Conservation (phyloP, 768 basidiomycete genomes). For the Suillus placidus region DNA sequence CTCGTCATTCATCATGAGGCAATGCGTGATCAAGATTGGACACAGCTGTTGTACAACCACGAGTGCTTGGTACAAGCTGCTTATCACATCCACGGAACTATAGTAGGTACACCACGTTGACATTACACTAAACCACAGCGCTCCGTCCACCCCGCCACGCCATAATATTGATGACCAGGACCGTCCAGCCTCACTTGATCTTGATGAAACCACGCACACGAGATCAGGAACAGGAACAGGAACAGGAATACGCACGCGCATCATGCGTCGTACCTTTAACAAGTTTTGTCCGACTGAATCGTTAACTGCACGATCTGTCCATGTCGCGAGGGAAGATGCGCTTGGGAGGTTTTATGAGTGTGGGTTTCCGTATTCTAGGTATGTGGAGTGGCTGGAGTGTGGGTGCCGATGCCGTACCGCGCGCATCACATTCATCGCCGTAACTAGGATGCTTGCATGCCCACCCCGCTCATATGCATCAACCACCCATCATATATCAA, state of each 20-base stretch:
- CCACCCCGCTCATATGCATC: too few relatives aligned
- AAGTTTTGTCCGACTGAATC: slow-evolving; percentile 8
- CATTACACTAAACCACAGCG: background rate
- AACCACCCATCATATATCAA: background rate
- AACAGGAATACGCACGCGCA: background rate
- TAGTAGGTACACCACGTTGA: too few relatives aligned
- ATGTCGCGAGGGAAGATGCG: slow-evolving; percentile 20
- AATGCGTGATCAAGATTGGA: background rate
- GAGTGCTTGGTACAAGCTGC: background rate
- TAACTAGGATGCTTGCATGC: background rate
- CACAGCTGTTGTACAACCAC: too few relatives aligned
- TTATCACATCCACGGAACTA: background rate
- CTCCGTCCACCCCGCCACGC: background rate
- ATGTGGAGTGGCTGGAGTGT: background rate
- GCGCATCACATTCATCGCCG: background rate
- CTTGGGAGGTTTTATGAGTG: slow-evolving; percentile 24
- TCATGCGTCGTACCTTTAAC: slow-evolving; percentile 4
- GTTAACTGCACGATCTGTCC: slow-evolving; percentile 14
- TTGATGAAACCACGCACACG: background rate
- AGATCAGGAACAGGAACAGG: background rate
- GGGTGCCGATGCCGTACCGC: background rate
- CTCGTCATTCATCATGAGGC: background rate
- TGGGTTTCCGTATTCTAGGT: slow-evolving; percentile 41
- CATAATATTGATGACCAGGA: background rate
- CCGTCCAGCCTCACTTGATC: background rate